Evolutionary conservation across 192 early-diverging fungal species (phyloP), one percentile per base, ranked within the genome.

Genomic region (Diversispora epigaea): DNA sequence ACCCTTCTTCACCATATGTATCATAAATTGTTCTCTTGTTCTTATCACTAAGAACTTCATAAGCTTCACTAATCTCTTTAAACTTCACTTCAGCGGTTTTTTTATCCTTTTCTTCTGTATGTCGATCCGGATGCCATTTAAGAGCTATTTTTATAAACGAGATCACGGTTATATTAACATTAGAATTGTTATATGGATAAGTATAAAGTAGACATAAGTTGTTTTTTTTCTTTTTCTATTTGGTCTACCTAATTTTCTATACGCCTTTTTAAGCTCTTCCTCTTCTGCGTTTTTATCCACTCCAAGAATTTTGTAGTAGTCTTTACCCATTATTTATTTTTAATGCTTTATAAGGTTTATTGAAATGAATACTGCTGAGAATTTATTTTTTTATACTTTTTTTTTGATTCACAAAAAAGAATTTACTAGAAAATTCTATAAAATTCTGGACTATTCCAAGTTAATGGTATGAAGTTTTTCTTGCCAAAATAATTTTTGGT

Each of bases 11-110:
- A 40, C 96, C 96, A 77, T 87, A 99, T 76, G 91, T 90, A 78
- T 99, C 98, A 88, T 96, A 99, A 47, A 97, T 89, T 49, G 94
- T 86, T 32, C 95, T 87, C 86, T 98, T 98, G 67, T 98, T 86
- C 76, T 90, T 85, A 84, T 99, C 97, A 54, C 92, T 94, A 1
- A 99, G 85, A 19, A 94, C 91, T 80, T 99, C 98, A 78, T 94
- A 99, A 6, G 98, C 97, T 84, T 98, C 95, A 50, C 94, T 94
- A 52, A 99, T 93, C 44, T 99, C 97, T 81, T 98, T 96, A 84
- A 99, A 99, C 77, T 90, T 94, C 70, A 86, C 83, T 67, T 94
- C 88, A 22, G 93, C 92, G 70, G 87, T 87, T 72, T 84, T 84
- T 60, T 89, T 86, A 68, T 91, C 87, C 44, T 82, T 85, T 6